A percentile compares a stretch with the other conserved stretches of the same genome.
Evolutionary conservation across 495 filamentous ascomycete genomes (phyloP).

Genomic region (Podospora comata): DNA sequence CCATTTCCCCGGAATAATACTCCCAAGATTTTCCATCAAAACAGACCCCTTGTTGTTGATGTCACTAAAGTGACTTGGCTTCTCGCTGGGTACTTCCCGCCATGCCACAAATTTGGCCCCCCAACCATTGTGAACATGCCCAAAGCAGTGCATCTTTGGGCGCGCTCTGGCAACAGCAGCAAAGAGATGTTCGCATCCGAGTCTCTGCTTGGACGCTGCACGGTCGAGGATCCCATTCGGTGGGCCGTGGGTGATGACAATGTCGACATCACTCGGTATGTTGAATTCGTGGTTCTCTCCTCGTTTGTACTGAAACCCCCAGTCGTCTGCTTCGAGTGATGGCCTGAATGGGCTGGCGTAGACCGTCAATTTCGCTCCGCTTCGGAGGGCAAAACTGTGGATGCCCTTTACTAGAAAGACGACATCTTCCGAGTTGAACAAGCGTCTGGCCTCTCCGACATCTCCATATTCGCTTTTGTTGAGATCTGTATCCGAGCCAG

Average conservation of each 20-base stretch:
- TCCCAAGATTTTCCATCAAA: constrained; percentile 45
- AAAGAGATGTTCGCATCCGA: constrained; percentile 61
- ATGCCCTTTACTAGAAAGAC: constrained; percentile 65
- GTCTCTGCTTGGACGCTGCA: constrained; percentile 26
- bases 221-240: constrained; percentile 58
- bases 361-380: constrained; percentile 58
- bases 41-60: constrained; percentile 30
- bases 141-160: constrained; percentile 66
- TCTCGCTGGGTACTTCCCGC: constrained; percentile 33
- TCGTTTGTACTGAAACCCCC: constrained; percentile 58
- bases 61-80: neutral
- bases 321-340: constrained; percentile 52
- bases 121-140: constrained; percentile 73
- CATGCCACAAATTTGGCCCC: constrained; percentile 63
- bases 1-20: constrained; percentile 18
- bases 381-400: constrained; percentile 52
- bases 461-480: neutral
- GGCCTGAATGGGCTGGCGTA: constrained; percentile 73
- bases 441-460: constrained; percentile 24
- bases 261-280: constrained; percentile 49
- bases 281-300: constrained; percentile 51
- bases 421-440: constrained; percentile 47
- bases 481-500: neutral
- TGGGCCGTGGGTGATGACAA: constrained; percentile 74
- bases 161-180: constrained; percentile 49